Base-by-base conservation (phyloP, 768 basidiomycete genomes). In the Lactarius tabidus region DNA sequence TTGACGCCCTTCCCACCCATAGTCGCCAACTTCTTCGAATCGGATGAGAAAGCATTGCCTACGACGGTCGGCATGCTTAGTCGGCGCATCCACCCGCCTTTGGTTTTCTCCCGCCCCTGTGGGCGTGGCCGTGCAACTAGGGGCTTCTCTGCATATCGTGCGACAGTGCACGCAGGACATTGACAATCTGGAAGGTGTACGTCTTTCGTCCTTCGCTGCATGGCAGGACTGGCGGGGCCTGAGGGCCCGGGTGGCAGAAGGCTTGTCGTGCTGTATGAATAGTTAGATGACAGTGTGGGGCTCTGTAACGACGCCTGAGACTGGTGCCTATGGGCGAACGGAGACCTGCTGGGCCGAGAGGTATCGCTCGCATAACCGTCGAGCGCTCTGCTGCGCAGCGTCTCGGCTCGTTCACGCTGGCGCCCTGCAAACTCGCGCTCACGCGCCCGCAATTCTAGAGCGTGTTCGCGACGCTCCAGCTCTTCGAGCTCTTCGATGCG, bases 61-160 rank as follows among this genome's bases (percentile, higher is more conserved):
- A 83, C 77, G 6, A 79, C 81, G n/a, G n/a, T n/a, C 1, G 89
- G 89, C 87, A 91, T 89, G 69, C 90, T 91, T 64, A 92, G 72
- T 61, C 89, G 78, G 26, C 89, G 78, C 67, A 91, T 89, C 90
- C 90, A 91, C 0, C 88, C 83, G 63, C 82, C 88, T 10, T 85
- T 79, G 69, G 86, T 86, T 60, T 85, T 82, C 51, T 81, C 73
- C 35, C 81, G 82, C n/a, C 78, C 77, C 18, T 78, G 78, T 29
- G 80, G 78, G 18, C 79, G 79, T 31, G 79, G 78, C 14, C 78
- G 77, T 35, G 79, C 71, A 62, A 79, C 77, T 28, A 75, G 72
- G 51, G 72, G 66, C 23, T 72, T 65, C 26, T 73, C 66, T 63
- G 68, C 15, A 72, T 90, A 90, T 67, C 86, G 85, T 56, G 76